A percentile compares a stretch with the other conserved stretches of the same genome.
phyloP scores from a whole-genome alignment of 2,329 filamentous ascomycete genomes.

The Diplodia intermedia region DNA sequence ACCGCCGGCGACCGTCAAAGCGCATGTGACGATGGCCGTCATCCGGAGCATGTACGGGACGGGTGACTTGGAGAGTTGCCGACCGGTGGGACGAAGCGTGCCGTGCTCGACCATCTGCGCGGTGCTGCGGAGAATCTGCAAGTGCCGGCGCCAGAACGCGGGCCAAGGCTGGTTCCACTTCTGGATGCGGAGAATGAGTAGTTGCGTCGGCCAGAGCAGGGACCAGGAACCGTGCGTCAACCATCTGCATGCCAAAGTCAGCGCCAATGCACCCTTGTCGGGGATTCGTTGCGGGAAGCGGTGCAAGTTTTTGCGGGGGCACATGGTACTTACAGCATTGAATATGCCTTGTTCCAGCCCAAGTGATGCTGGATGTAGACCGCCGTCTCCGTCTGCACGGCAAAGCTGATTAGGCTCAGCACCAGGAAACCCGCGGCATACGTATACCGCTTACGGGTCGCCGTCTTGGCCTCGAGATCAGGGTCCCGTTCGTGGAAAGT shows the following conservation, averaged over 20 bases:
- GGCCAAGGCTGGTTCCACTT: constrained; percentile 80
- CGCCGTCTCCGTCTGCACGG: constrained; percentile 93
- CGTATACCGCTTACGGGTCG: constrained; percentile 82
- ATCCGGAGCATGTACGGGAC: constrained; percentile 78
- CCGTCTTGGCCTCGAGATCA: constrained; percentile 66
- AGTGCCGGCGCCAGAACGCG: constrained; percentile 81
- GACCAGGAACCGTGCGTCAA: constrained; percentile 95
- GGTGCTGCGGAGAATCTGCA: constrained; percentile 68
- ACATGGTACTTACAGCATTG: constrained; percentile 77
- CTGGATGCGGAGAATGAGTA: constrained; percentile 79
- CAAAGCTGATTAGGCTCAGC: constrained; percentile 85
- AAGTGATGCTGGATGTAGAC: constrained; percentile 92
- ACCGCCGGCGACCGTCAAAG: constrained; percentile 86
- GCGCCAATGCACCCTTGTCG: not conserved
- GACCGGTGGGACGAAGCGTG: constrained; percentile 68
- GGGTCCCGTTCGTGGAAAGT: constrained; percentile 81
- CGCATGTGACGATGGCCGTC: constrained; percentile 81
- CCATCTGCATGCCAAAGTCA: constrained; percentile 59
- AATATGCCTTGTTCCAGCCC: constrained; percentile 98
- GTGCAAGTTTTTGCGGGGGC: not conserved
- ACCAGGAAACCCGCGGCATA: constrained; percentile 85
- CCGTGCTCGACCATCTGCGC: constrained; percentile 86
- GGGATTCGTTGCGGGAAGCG: not conserved
- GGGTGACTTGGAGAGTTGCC: constrained; percentile 58
- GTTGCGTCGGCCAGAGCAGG: constrained; percentile 84